phyloP scores from a whole-genome alignment of 2,329 filamentous ascomycete species.

The Blastomyces parvus region DNA sequence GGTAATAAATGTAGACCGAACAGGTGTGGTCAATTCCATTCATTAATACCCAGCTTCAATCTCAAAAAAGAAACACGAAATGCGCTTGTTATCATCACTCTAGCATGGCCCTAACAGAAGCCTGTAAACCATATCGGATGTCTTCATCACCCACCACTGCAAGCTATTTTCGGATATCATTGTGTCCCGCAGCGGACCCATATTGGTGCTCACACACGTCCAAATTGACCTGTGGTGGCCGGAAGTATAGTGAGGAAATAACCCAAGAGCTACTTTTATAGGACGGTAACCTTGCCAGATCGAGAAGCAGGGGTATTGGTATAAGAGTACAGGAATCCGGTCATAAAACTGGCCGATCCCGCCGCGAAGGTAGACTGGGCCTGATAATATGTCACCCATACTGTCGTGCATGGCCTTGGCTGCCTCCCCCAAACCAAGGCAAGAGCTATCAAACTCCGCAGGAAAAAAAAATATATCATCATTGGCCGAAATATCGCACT shows the following conservation, averaged over 20 bases:
- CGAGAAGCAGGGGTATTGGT: background rate
- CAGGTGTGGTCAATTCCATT: too few species aligned
- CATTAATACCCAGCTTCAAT: background rate
- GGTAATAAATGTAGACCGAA: too few species aligned
- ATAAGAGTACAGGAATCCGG: background rate
- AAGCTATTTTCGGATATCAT: background rate
- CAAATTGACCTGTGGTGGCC: background rate
- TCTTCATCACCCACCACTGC: background rate
- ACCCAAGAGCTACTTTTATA: background rate
- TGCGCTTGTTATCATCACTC: background rate
- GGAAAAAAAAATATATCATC: background rate
- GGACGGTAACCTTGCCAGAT: background rate
- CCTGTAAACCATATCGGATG: background rate
- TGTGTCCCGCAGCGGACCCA: background rate
- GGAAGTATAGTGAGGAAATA: background rate
- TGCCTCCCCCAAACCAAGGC: background rate
- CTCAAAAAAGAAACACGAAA: background rate
- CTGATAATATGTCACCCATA: background rate
- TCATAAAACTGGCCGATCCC: background rate
- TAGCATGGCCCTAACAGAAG: background rate
- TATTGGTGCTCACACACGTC: background rate
- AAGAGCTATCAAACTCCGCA: background rate
- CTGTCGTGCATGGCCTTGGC: too few species aligned
- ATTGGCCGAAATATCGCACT: background rate
- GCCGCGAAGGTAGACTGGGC: too few species aligned